phyloP scores from a whole-genome alignment of 2,329 filamentous ascomycete species.

The Dothistroma septosporum region DNA sequence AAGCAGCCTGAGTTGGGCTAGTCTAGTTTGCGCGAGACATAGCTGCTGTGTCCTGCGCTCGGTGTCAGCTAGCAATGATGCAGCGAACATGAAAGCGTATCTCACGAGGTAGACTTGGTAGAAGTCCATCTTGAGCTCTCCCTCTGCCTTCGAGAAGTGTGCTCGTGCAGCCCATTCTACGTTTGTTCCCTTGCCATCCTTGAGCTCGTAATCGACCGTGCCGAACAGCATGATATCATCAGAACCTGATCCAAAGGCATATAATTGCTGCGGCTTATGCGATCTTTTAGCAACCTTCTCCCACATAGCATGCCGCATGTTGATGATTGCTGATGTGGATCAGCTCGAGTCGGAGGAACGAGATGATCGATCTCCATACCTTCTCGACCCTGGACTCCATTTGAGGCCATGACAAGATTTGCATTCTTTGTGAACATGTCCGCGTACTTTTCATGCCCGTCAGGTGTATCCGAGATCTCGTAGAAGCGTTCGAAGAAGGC shows the following conservation, averaged over 20 bases:
- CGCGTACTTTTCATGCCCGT: constrained; percentile 48
- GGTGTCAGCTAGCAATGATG: not conserved
- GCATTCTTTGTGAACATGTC: constrained; percentile 48
- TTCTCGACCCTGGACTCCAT: constrained; percentile 42
- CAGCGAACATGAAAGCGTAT: constrained; percentile 9
- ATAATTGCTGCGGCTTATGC: constrained; percentile 48
- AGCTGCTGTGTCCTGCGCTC: constrained; percentile 2
- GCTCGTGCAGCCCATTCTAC: constrained; percentile 56
- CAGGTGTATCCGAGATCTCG: constrained; percentile 44
- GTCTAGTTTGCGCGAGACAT: constrained; percentile 2
- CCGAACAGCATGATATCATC: constrained; percentile 54
- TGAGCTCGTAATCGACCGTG: constrained; percentile 50
- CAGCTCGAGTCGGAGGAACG: not conserved
- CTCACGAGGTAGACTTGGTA: constrained; percentile 55
- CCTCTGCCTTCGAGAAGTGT: constrained; percentile 49
- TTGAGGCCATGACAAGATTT: constrained; percentile 51
- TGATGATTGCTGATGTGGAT: constrained; percentile 44
- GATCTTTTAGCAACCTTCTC: constrained; percentile 46
- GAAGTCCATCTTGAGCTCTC: constrained; percentile 51
- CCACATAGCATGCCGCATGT: constrained; percentile 52
- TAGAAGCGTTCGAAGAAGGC: constrained; percentile 48
- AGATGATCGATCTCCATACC: constrained; percentile 34
- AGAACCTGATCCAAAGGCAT: constrained; percentile 45
- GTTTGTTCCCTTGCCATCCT: constrained; percentile 44
- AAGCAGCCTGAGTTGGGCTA: no score